Conservation (phyloP, 805 yeast genomes). For the Candida hispaniensis region DNA sequence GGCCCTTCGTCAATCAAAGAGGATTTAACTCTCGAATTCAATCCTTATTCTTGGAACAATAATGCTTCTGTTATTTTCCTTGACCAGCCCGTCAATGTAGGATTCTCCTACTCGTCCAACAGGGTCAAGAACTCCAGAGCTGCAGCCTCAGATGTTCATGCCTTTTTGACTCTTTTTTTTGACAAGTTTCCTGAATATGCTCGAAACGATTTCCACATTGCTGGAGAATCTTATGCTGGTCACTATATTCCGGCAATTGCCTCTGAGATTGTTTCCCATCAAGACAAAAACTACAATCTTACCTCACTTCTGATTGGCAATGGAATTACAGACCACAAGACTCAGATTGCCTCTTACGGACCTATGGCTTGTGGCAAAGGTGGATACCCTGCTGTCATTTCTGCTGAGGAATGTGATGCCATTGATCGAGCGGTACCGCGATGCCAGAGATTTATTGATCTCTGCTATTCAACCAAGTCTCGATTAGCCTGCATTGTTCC, state of each 20-base stretch:
- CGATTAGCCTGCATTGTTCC: constrained; percentile 77
- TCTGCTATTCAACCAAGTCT: constrained; percentile 57
- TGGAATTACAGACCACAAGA: constrained; percentile 78
- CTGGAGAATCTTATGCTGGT: constrained; percentile 93
- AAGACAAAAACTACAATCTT: constrained; percentile 46
- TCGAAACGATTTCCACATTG: constrained; percentile 58
- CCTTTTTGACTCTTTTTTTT: constrained; percentile 75
- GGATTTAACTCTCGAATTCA: constrained; percentile 56
- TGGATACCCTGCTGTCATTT: constrained; percentile 59
- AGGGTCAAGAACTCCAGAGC: constrained; percentile 60
- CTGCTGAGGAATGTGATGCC: constrained; percentile 54
- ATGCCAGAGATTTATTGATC: constrained; percentile 49
- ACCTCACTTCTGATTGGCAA: constrained; percentile 82
- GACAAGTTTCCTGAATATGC: constrained; percentile 67
- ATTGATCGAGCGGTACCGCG: constrained; percentile 55
- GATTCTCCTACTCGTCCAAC: constrained; percentile 69
- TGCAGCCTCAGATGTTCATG: constrained; percentile 81
- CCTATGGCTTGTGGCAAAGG: constrained; percentile 94
- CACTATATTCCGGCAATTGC: constrained; percentile 84
- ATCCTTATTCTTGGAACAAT: constrained; percentile 83
- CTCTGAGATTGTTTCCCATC: constrained; percentile 38
- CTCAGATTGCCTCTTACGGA: constrained; percentile 67
- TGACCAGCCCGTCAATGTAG: constrained; percentile 92
- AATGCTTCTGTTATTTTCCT: constrained; percentile 84
- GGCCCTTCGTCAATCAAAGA: constrained; percentile 73